Evolutionary conservation across 139 green algal species (phyloP).

Genomic region (Haematococcus lacustris): DNA sequence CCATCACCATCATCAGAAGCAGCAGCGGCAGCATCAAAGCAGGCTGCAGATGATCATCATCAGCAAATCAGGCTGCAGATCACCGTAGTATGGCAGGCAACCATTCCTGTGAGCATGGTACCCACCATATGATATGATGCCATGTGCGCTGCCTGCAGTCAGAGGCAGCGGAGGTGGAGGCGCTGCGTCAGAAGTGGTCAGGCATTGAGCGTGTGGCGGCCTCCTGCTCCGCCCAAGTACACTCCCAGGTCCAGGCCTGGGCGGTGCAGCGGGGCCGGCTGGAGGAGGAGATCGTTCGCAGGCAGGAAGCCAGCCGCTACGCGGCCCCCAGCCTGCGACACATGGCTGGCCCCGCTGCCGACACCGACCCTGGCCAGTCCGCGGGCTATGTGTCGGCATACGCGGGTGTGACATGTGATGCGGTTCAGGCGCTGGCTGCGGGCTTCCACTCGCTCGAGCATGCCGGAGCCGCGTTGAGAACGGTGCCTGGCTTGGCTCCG

Average conservation of each 20-base stretch:
- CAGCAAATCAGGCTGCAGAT: too few species aligned
- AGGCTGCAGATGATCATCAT: too few species aligned
- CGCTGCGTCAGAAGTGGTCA: constrained; percentile 17
- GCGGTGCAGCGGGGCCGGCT: constrained; percentile 20
- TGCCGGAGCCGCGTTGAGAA: background rate
- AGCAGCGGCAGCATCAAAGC: too few species aligned
- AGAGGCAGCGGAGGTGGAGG: constrained; percentile 15
- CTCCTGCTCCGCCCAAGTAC: background rate
- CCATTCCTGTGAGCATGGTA: background rate
- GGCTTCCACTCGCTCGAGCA: background rate
- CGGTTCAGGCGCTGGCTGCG: background rate
- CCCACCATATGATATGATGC: background rate
- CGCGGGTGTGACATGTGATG: constrained; percentile 1
- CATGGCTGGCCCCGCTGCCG: background rate
- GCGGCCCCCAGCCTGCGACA: constrained; percentile 1
- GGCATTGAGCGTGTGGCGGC: constrained; percentile 4
- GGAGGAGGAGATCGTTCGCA: constrained; percentile 36
- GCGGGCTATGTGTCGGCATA: constrained; percentile 6
- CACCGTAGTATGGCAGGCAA: background rate
- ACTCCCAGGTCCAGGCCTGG: constrained; percentile 19
- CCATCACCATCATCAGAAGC: too few species aligned
- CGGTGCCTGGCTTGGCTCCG: constrained; percentile 1
- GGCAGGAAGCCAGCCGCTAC: constrained; percentile 27
- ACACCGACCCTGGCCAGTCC: background rate
- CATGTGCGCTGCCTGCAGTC: constrained; percentile 5